These are phyloP conservation scores for Annona cherimola DNA, from an alignment of 164 flowering plant species.

Conservation along the genomic window DNA sequence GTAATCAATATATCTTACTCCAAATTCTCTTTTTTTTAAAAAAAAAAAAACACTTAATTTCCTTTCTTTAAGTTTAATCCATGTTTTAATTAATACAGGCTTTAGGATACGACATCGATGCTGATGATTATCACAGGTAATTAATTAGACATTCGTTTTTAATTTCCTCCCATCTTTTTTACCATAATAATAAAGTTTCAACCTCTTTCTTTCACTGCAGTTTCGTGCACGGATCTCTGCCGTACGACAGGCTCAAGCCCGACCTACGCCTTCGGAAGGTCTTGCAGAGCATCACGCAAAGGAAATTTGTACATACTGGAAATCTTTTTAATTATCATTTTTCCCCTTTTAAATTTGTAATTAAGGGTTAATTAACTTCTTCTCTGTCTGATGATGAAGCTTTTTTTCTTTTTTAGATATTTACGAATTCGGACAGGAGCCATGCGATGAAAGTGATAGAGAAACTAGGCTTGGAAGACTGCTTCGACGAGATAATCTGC, in stretches of 20 bases:
- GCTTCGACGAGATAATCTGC: constrained; percentile 80
- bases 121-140: constrained; percentile 36
- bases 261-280: constrained; percentile 53
- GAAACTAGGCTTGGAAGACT: constrained; percentile 62
- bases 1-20: constrained; percentile 28
- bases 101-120: constrained; percentile 26
- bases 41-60: neutral
- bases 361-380: neutral
- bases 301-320: constrained; percentile 52
- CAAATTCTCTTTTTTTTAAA: no score
- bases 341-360: neutral
- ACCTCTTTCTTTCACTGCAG: constrained; percentile 21
- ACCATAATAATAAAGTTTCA: no score
- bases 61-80: neutral
- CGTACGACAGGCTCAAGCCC: constrained; percentile 66
- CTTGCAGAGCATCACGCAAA: constrained; percentile 49
- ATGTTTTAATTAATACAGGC: constrained; percentile 16
- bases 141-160: neutral
- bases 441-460: constrained; percentile 59
- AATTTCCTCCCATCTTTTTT: neutral
- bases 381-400: neutral
- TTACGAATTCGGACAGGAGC: constrained; percentile 59
- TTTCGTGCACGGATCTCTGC: constrained; percentile 91
- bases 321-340: neutral
- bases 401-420: constrained; percentile 38